Conservation (phyloP, 2,329 filamentous ascomycete genomes). For the Venturia nashicola region DNA sequence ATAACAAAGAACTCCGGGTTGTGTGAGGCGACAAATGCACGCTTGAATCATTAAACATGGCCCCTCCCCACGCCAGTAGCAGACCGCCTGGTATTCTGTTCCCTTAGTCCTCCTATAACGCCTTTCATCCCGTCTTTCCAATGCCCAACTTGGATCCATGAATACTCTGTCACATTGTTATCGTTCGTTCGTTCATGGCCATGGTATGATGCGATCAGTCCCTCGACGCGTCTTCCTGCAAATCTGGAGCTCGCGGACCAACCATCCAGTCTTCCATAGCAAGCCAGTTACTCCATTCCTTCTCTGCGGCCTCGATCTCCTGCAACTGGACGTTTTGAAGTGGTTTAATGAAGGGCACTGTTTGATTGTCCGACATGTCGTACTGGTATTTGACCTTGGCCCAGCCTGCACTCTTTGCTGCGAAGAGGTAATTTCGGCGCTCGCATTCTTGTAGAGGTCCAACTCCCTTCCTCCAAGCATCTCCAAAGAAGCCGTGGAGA, state of each 20-base stretch:
- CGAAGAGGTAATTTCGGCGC: constrained; percentile 86
- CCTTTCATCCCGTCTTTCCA: not conserved
- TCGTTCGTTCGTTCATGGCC: not conserved
- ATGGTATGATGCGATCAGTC: not conserved
- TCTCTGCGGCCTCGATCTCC: constrained; percentile 74
- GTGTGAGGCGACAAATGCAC: not conserved
- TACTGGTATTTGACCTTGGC: constrained; percentile 79
- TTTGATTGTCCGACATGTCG: constrained; percentile 74
- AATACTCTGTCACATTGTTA: not conserved
- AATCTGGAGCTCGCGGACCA: constrained; percentile 59
- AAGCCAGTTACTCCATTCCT: constrained; percentile 85
- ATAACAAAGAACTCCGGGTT: not conserved
- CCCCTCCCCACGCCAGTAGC: not conserved
- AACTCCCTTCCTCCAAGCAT: constrained; percentile 73
- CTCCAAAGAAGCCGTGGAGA: constrained; percentile 94
- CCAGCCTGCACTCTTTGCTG: constrained; percentile 87
- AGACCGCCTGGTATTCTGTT: not conserved
- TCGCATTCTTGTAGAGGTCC: constrained; percentile 79
- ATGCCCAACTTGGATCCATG: not conserved
- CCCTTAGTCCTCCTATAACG: not conserved
- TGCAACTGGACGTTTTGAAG: constrained; percentile 63
- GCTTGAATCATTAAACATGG: not conserved
- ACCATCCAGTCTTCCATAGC: constrained; percentile 99
- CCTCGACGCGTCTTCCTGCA: constrained; percentile 12
- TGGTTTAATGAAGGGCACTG: constrained; percentile 75